Conservation (phyloP, 257 asterid genomes). For the Plantago ovata region DNA sequence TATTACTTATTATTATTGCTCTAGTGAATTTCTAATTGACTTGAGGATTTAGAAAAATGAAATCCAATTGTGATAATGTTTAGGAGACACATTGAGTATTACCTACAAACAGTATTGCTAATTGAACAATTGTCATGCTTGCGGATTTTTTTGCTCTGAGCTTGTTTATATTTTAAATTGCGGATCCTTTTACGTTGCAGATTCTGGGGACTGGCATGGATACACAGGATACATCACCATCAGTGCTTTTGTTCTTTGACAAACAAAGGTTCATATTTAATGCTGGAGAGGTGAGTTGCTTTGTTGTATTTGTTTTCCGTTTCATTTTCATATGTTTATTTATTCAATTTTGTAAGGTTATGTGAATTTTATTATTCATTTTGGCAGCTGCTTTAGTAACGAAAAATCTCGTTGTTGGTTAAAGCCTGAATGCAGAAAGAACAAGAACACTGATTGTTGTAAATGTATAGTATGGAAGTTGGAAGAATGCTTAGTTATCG, state of each 20-base stretch:
- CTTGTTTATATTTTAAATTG: background rate
- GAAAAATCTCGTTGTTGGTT: background rate
- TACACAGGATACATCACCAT: constrained; percentile 94
- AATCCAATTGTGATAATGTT: too few relatives aligned
- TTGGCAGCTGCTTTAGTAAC: background rate
- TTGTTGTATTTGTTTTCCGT: too few relatives aligned
- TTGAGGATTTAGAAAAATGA: too few relatives aligned
- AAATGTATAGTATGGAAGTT: background rate
- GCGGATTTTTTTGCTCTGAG: too few relatives aligned
- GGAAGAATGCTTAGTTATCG: background rate
- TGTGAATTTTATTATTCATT: background rate
- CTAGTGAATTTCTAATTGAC: too few relatives aligned
- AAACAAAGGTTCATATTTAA: constrained; percentile 91
- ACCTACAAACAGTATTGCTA: too few relatives aligned
- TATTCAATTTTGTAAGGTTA: too few relatives aligned
- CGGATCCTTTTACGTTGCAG: constrained; percentile 37
- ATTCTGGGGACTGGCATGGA: constrained; percentile 99
- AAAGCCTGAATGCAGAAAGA: background rate
- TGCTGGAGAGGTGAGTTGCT: constrained; percentile 89
- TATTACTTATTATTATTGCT: too few relatives aligned
- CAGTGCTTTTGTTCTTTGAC: constrained; percentile 93
- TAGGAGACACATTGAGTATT: too few relatives aligned
- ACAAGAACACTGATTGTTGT: background rate
- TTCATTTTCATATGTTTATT: too few relatives aligned
- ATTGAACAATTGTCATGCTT: too few relatives aligned